A percentile compares a stretch with the other conserved stretches of the same genome.
Evolutionary conservation across 2,329 filamentous ascomycete species (phyloP).

Genomic region (Paracamarosporium sp.): DNA sequence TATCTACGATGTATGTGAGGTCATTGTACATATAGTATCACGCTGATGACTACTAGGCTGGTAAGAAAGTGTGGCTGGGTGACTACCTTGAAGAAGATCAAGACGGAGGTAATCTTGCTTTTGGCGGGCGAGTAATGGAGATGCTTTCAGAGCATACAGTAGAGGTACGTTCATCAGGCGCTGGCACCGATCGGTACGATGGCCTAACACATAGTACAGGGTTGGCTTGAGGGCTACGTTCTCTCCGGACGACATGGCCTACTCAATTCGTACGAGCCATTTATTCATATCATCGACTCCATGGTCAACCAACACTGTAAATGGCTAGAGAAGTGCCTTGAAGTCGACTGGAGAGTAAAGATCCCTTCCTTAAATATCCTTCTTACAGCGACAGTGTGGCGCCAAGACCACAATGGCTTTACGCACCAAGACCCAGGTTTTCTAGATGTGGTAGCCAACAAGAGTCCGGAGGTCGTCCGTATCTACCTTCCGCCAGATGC

Average conservation of each 20-base stretch:
- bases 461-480: constrained; percentile 78
- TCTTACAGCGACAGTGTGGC: constrained; percentile 79
- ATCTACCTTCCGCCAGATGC: constrained; percentile 83
- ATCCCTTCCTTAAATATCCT: constrained; percentile 81
- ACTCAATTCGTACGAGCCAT: constrained; percentile 82
- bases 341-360: constrained; percentile 78
- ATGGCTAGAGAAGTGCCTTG: constrained; percentile 82
- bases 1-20: constrained; percentile 64
- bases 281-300: constrained; percentile 82
- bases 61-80: constrained; percentile 81
- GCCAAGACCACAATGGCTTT: constrained; percentile 85
- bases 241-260: constrained; percentile 77
- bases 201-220: constrained; percentile 18
- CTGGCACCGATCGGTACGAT: constrained; percentile 10
- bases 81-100: constrained; percentile 79
- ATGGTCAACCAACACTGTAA: constrained; percentile 90
- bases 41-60: constrained; percentile 48
- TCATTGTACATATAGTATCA: background rate
- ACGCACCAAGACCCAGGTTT: constrained; percentile 83
- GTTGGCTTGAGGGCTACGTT: constrained; percentile 79
- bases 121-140: constrained; percentile 77
- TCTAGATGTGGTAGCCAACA: constrained; percentile 80
- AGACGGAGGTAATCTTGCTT: constrained; percentile 75
- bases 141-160: constrained; percentile 83
- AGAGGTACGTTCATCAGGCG: constrained; percentile 59